A percentile compares a stretch with the other conserved stretches of the same genome.
Conservation (phyloP, 1,139 yeast species). For the Pichia kudriavzevii region DNA sequence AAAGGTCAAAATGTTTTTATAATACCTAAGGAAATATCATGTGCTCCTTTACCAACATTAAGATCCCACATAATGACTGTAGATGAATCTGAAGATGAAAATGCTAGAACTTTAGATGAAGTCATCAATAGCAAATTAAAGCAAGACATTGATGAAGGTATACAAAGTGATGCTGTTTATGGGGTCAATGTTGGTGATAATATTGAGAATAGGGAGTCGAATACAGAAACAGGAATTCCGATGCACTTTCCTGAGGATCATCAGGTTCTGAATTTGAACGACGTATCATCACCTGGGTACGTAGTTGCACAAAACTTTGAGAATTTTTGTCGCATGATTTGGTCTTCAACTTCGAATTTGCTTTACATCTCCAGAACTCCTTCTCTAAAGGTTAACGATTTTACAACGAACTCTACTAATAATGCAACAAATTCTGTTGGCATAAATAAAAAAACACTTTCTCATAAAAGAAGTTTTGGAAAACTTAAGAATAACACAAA, state of each 20-base stretch:
- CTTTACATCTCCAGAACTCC: neutral
- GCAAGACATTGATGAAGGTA: too few relatives aligned
- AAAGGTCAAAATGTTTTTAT: slow-evolving; percentile 4
- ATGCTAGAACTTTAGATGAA: too few relatives aligned
- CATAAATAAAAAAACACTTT: slow-evolving; percentile 12
- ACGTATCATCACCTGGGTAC: slow-evolving; percentile 30
- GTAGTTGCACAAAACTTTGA: slow-evolving; percentile 52
- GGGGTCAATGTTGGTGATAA: too few relatives aligned
- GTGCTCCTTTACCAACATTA: slow-evolving; percentile 5
- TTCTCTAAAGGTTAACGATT: neutral
- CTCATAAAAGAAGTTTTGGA: neutral
- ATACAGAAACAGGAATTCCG: slow-evolving; percentile 11
- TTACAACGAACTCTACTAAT: slow-evolving; percentile 4
- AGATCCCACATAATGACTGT: too few relatives aligned
- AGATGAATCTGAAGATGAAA: too few relatives aligned
- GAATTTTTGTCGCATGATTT: slow-evolving; percentile 39
- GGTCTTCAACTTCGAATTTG: slow-evolving; percentile 27
- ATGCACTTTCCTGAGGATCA: slow-evolving; percentile 27
- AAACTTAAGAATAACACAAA: slow-evolving; percentile 2
- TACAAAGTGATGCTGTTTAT: too few relatives aligned
- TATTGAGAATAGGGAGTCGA: neutral
- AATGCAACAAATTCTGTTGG: slow-evolving; percentile 8
- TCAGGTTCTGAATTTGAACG: slow-evolving; percentile 24
- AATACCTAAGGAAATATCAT: slow-evolving; percentile 9
- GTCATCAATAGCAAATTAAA: too few relatives aligned